Evolutionary conservation across 345 rosid species (phyloP).

Genomic region (Moricandia moricandioides): DNA sequence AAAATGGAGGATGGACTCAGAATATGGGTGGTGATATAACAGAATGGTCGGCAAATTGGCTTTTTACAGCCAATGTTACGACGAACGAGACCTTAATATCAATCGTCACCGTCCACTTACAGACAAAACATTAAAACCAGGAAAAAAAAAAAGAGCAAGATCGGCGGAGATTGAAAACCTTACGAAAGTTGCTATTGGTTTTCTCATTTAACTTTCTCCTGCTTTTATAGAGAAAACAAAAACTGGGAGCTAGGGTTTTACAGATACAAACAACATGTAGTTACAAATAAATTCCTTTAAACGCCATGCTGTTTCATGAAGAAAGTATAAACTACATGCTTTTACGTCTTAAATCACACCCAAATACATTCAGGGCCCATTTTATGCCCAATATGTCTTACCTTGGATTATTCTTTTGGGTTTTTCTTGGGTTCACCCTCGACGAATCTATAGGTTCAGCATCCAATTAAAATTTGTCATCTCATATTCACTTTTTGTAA

Average conservation of each 20-base stretch:
- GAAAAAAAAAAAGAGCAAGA: neutral
- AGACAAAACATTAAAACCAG: neutral
- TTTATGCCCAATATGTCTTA: too few relatives aligned
- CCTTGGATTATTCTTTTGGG: too few relatives aligned
- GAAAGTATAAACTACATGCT: too few relatives aligned
- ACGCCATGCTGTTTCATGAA: constrained; percentile 13
- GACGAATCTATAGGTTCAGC: too few relatives aligned
- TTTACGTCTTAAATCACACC: too few relatives aligned
- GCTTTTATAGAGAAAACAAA: constrained; percentile 2
- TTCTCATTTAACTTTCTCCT: neutral
- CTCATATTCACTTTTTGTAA: too few relatives aligned
- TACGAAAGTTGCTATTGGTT: neutral
- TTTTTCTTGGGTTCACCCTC: too few relatives aligned
- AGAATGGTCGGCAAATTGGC: constrained; percentile 94
- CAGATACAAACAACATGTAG: neutral
- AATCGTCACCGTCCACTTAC: constrained; percentile 68
- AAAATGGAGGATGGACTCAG: constrained; percentile 52
- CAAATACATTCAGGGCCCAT: too few relatives aligned
- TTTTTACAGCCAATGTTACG: constrained; percentile 62
- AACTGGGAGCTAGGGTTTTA: constrained; percentile 18
- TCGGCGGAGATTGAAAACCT: neutral
- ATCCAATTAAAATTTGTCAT: too few relatives aligned
- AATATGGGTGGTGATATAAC: constrained; percentile 98
- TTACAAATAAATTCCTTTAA: neutral
- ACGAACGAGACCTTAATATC: constrained; percentile 92